These are phyloP conservation scores for Phaeolepiota aurea DNA, from an alignment of 768 basidiomycete species.

Conservation along the genomic window DNA sequence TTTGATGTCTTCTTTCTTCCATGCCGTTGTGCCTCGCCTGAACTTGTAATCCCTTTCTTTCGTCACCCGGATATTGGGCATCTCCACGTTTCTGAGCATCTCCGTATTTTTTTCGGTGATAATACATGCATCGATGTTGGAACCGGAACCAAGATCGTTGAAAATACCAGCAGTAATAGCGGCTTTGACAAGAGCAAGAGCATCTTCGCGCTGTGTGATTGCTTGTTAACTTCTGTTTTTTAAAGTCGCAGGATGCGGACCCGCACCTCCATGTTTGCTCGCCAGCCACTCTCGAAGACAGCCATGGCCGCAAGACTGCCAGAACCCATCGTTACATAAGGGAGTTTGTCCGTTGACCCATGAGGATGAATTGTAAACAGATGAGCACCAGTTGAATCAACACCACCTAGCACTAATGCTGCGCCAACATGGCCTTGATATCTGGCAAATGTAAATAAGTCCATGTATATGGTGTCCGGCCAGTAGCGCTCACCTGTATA, in stretches of 20 bases:
- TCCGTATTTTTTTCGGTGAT: conserved; percentile 84
- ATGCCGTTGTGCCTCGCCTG: conserved; percentile 81
- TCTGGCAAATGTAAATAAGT: conserved; percentile 26
- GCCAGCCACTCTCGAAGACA: conserved; percentile 87
- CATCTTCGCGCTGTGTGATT: conserved; percentile 61
- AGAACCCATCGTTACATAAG: conserved; percentile 98
- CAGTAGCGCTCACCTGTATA: too few relatives aligned
- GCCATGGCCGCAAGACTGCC: conserved; percentile 98
- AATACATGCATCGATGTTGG: conserved; percentile 96
- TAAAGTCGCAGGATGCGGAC: too few relatives aligned
- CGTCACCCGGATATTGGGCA: conserved; percentile 77
- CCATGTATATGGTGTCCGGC: neutral
- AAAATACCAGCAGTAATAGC: conserved; percentile 96
- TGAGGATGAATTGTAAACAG: conserved; percentile 95
- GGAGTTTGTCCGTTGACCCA: conserved; percentile 96
- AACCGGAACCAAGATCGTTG: conserved; percentile 98
- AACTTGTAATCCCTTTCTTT: conserved; percentile 73
- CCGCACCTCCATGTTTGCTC: conserved; percentile 71
- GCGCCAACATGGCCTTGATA: conserved; percentile 94
- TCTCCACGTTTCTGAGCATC: conserved; percentile 90
- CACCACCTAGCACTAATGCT: conserved; percentile 92
- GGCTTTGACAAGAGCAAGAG: conserved; percentile 72
- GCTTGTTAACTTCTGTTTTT: too few relatives aligned
- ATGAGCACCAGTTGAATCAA: conserved; percentile 90
- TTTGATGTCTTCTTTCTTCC: conserved; percentile 74